Percentiles rank a stretch among this genome's conserved stretches.
Evolutionary conservation across 2,329 filamentous ascomycete species (phyloP).

Genomic region (Periconia sp.): DNA sequence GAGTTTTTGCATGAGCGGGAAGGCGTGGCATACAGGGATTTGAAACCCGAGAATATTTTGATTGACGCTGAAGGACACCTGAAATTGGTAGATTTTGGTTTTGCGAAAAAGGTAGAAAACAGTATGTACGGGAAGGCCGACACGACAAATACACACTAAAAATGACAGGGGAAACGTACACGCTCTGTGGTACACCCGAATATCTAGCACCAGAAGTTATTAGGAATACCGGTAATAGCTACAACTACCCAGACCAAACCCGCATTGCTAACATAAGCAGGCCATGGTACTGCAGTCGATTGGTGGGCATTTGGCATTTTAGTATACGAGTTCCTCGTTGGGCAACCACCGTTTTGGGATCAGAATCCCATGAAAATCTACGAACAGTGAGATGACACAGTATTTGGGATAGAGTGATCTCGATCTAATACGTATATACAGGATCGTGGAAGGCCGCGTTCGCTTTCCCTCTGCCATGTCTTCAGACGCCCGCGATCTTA

Average conservation of each 20-base stretch:
- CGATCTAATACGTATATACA: conserved; percentile 32
- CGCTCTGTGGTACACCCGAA: conserved; percentile 79
- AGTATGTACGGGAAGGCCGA: conserved; percentile 39
- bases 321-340: conserved; percentile 82
- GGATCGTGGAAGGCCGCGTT: conserved; percentile 77
- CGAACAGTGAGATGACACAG: conserved; percentile 55
- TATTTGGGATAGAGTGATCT: background rate
- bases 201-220: conserved; percentile 85
- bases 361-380: conserved; percentile 86
- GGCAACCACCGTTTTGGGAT: conserved; percentile 85
- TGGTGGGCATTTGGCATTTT: conserved; percentile 87
- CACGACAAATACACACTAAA: conserved; percentile 9
- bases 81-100: conserved; percentile 83
- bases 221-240: conserved; percentile 67
- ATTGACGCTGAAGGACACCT: conserved; percentile 77
- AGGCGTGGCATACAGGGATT: conserved; percentile 77
- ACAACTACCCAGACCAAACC: conserved; percentile 2
- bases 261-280: conserved; percentile 34
- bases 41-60: conserved; percentile 82
- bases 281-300: conserved; percentile 72
- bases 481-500: conserved; percentile 70
- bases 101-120: conserved; percentile 75
- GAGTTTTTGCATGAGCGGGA: conserved; percentile 79
- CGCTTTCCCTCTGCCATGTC: conserved; percentile 72
- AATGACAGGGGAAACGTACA: conserved; percentile 69